phyloP scores from a whole-genome alignment of 2,329 filamentous ascomycete species.

The Drechslerella dactyloides region DNA sequence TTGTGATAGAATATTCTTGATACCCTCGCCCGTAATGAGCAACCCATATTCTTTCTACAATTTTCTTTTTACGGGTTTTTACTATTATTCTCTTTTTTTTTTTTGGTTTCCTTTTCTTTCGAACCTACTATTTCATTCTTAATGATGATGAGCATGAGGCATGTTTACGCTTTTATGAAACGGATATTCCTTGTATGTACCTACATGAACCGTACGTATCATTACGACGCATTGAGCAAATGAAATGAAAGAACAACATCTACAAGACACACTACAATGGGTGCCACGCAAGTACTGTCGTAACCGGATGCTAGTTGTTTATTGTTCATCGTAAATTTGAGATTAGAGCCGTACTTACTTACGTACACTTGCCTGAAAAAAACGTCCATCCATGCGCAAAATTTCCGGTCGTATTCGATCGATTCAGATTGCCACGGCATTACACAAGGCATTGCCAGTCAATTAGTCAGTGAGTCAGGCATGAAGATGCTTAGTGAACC shows the following conservation, averaged over 20 bases:
- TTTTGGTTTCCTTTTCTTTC: too few relatives aligned
- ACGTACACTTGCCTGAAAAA: too few relatives aligned
- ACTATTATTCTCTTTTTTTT: background rate
- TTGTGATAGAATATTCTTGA: conserved; percentile 16
- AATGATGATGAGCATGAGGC: conserved; percentile 5
- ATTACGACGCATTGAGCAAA: background rate
- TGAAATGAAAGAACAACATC: background rate
- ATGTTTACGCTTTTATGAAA: conserved; percentile 4
- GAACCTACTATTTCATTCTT: too few relatives aligned
- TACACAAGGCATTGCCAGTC: background rate
- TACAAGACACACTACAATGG: background rate
- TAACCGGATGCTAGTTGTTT: too few relatives aligned
- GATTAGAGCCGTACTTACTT: too few relatives aligned
- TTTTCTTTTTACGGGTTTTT: background rate
- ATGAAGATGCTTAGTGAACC: conserved; percentile 55
- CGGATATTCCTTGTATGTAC: background rate
- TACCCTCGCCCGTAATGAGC: conserved; percentile 15
- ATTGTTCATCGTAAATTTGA: too few relatives aligned
- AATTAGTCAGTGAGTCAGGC: too few relatives aligned
- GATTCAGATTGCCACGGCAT: background rate
- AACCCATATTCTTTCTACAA: background rate
- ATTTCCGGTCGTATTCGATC: background rate
- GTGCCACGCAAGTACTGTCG: too few relatives aligned
- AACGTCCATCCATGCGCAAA: too few relatives aligned
- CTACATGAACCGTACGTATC: conserved; percentile 5